phyloP scores from a whole-genome alignment of 2,329 filamentous ascomycete species.

The Hypoxylon sp. region DNA sequence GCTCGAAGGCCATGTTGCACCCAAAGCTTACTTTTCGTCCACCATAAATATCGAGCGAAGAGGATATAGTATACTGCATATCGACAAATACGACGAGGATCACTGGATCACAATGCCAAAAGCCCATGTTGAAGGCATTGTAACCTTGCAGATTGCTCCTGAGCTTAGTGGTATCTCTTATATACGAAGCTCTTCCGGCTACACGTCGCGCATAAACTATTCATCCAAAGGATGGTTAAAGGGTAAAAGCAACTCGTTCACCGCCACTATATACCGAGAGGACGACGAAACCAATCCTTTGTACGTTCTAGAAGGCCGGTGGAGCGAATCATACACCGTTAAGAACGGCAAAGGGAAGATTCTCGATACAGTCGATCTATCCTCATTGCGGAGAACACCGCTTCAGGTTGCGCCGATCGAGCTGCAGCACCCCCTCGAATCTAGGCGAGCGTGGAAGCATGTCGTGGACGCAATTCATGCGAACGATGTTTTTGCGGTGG shows the following conservation, averaged over 20 bases:
- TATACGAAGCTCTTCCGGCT: slow-evolving; percentile 89
- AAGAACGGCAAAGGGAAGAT: slow-evolving; percentile 73
- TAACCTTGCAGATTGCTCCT: slow-evolving; percentile 88
- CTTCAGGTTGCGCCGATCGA: slow-evolving; percentile 81
- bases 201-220: slow-evolving; percentile 91
- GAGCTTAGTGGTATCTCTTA: slow-evolving; percentile 89
- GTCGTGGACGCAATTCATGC: slow-evolving; percentile 85
- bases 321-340: slow-evolving; percentile 87
- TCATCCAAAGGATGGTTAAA: slow-evolving; percentile 94
- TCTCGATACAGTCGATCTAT: slow-evolving; percentile 74
- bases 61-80: slow-evolving; percentile 86
- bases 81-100: slow-evolving; percentile 61
- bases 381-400: slow-evolving; percentile 71
- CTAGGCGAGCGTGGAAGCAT: slow-evolving; percentile 87
- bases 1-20: slow-evolving; percentile 91
- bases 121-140: slow-evolving; percentile 93
- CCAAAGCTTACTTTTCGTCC: slow-evolving; percentile 93
- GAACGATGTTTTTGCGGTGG: slow-evolving; percentile 87
- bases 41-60: slow-evolving; percentile 97
- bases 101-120: slow-evolving; percentile 93
- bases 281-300: slow-evolving; percentile 79
- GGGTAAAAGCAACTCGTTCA: slow-evolving; percentile 95
- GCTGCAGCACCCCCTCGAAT: slow-evolving; percentile 88
- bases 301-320: slow-evolving; percentile 90
- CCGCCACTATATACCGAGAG: slow-evolving; percentile 79